Evolutionary conservation across 2,329 filamentous ascomycete species (phyloP), one percentile per base, ranked within the genome.

Genomic region (Dothistroma pini): DNA sequence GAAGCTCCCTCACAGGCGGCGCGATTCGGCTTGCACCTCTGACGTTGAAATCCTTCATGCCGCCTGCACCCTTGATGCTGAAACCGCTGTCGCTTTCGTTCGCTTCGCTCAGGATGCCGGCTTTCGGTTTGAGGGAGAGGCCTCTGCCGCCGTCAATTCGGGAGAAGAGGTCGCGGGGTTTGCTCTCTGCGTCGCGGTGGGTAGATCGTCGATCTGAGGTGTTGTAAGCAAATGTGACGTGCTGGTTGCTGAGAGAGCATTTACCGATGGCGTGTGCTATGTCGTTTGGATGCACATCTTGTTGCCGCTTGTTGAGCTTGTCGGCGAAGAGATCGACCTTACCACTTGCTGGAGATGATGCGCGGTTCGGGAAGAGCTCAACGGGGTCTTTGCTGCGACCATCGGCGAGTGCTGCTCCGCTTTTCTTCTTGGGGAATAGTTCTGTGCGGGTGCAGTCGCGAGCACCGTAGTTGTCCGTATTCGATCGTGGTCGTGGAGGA

Each of bases 301-400:
- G 77, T 38, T 75, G 75, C 22, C 79, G 75, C 32, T 75, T 76
- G 65, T 81, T 78, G 65, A 67, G 69, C 58, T 71, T 74, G 54
- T 76, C 70, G 1, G 77, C 77, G 63, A 76, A 77, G 21, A 76
- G 69, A 64, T 76, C 74, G 32, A 65, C 54, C 32, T 54, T 62
- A 34, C 49, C 50, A 11, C 57, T 63, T 35, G 52, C 31, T 2
- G 65, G 51, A 54, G 63, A 54, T 16, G 63, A 62, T n/a, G 57
- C 38, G 59, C 72, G 71, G 47, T 69, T 58, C 19, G 66, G 64
- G 54, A 71, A 71, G 2, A 71, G 62, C 38, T 71, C 70, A 12
- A 59, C 19, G 4, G 57, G 51, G 3, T 32, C 60, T 38, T 61
- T 63, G 3, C 25, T 48, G 44, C 61, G 50, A 32, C 59, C 63